Evolutionary conservation across 2,329 filamentous ascomycete genomes (phyloP).

Genomic region (Zalaria sp.): DNA sequence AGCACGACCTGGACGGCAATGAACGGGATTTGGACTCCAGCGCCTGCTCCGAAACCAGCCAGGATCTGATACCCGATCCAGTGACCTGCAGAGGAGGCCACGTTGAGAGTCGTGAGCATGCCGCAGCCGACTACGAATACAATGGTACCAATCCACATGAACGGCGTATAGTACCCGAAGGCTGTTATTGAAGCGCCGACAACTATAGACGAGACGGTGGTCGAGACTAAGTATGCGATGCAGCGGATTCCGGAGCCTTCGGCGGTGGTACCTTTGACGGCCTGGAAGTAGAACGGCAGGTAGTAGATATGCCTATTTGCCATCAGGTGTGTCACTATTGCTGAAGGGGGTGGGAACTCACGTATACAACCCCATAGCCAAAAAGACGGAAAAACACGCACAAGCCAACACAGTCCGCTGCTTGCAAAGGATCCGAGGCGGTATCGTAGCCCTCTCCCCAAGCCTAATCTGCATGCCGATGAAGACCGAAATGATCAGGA

Average conservation of each 20-base stretch:
- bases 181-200: constrained; percentile 10
- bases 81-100: constrained; percentile 23
- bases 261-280: constrained; percentile 12
- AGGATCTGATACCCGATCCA: constrained; percentile 44
- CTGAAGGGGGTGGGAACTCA: constrained; percentile 2
- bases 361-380: constrained; percentile 24
- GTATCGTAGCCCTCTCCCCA: constrained; percentile 12
- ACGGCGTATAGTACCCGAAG: constrained; percentile 12
- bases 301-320: constrained; percentile 18
- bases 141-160: constrained; percentile 6
- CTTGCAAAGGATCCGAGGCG: constrained; percentile 10
- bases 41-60: constrained; percentile 32
- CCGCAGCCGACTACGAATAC: constrained; percentile 13
- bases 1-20: constrained; percentile 27
- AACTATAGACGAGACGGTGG: constrained; percentile 8
- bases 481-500: background rate
- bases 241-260: constrained; percentile 30
- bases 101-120: constrained; percentile 19
- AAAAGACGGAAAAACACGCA: constrained; percentile 19
- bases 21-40: constrained; percentile 35
- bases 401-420: constrained; percentile 20
- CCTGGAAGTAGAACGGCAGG: constrained; percentile 17
- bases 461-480: constrained; percentile 9
- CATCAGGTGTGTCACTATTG: background rate
- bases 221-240: constrained; percentile 27